Evolutionary conservation across 192 early-diverging fungal species (phyloP).

Genomic region (Gamsiella multidivaricata): DNA sequence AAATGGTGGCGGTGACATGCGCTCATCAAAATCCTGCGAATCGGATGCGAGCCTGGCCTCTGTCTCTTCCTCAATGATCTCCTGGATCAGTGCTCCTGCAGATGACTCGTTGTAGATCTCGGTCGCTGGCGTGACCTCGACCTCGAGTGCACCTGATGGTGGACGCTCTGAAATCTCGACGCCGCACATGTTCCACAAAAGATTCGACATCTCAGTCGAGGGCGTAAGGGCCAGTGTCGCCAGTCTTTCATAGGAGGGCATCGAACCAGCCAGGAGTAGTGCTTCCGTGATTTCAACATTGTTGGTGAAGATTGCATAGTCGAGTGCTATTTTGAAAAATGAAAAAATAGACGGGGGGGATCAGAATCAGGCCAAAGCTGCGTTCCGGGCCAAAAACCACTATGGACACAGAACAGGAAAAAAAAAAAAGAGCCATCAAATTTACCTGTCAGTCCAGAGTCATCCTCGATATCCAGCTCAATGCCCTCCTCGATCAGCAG

Average conservation of each 20-base stretch:
- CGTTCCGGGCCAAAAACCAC: not conserved
- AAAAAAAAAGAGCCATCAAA: not conserved
- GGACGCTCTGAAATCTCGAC: slow-evolving; percentile 6
- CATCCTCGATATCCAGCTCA: slow-evolving; percentile 48
- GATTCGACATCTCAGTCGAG: slow-evolving; percentile 14
- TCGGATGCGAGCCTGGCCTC: not conserved
- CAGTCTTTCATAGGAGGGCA: slow-evolving; percentile 28
- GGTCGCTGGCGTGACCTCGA: not conserved
- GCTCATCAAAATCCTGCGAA: not conserved
- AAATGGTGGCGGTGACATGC: not conserved
- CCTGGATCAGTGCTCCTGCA: slow-evolving; percentile 18
- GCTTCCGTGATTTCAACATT: slow-evolving; percentile 26
- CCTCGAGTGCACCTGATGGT: not conserved
- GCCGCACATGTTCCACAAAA: slow-evolving; percentile 20
- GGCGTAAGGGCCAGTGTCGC: slow-evolving; percentile 11
- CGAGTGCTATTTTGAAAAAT: slow-evolving; percentile 33
- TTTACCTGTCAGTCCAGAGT: slow-evolving; percentile 47
- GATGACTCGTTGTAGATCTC: slow-evolving; percentile 28
- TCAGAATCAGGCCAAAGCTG: too few species aligned
- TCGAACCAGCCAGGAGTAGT: slow-evolving; percentile 35
- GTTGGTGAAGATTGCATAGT: slow-evolving; percentile 49
- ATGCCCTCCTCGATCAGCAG: slow-evolving; percentile 50
- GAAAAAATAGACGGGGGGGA: not conserved
- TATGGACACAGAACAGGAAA: too few species aligned
- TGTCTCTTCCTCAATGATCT: slow-evolving; percentile 16